Evolutionary conservation across 371 early-diverging fungal species (phyloP), one percentile per base, ranked within the genome.

Genomic region (Mortierella polycephala): DNA sequence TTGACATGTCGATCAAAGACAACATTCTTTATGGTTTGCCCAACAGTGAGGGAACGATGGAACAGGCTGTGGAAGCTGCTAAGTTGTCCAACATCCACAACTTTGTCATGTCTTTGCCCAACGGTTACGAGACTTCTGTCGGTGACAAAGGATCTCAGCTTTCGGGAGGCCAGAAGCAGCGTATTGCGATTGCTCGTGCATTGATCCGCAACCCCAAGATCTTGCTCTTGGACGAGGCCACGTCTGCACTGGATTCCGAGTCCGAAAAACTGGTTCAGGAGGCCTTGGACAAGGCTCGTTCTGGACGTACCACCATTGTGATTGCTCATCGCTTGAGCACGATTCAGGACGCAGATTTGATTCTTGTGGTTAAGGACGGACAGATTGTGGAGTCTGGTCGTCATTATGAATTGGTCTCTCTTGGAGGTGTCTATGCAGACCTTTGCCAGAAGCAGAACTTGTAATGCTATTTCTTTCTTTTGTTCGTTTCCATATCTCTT

Each of bases 181-280:
- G 92, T 74, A 86, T 93, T 81, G 84, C 89, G 23, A 85, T 92
- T 65, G 89, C 92, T 20, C 85, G 94, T 66, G 90, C 90, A 0
- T 54, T 90, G 65, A 89, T 98, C 74, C 90, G 93, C 61, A 90
- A 96, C 64, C 96, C 96, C 30, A 87, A 84, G 61, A 89, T 98
- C 8, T 81, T 98, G 52, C 81, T 99, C 20, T 82, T 99, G 42
- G 99, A 99, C 72, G 99, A 99, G 79, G 97, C 99, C 0, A 99
- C 99, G 0, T 93, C 94, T 2, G 97, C 98, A 0, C 73, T 98
- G 52, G 98, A 98, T 81, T 90, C 93, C 21, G 91, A 94, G 72
- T 91, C 93, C 44, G 99, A 99, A 82, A 90, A 89, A 64, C 77
- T 94, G 20, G 95, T 99, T 7, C 96, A 98, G 73, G 87, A 87